phyloP scores from a whole-genome alignment of 2,329 filamentous ascomycete genomes.

The Blumeriella jaapii region DNA sequence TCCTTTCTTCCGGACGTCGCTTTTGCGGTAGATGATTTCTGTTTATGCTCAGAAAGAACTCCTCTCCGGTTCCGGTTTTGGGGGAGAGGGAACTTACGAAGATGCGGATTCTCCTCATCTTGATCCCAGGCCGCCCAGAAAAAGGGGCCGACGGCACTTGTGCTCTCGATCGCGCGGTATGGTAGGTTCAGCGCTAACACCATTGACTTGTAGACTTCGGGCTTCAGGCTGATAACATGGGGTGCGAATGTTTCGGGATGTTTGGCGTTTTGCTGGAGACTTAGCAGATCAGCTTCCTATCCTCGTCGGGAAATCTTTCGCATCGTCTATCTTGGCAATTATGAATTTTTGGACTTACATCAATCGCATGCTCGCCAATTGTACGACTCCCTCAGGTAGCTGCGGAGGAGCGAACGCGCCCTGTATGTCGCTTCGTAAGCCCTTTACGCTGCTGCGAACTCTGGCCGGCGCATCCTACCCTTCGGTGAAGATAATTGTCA shows the following conservation, averaged over 20 bases:
- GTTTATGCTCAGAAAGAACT: slow-evolving; percentile 7
- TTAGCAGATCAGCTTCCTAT: slow-evolving; percentile 8
- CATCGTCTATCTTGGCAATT: neutral
- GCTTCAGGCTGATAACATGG: slow-evolving; percentile 41
- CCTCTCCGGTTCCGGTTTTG: neutral
- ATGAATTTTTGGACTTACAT: slow-evolving; percentile 12
- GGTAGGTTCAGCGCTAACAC: slow-evolving; percentile 42
- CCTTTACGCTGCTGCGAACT: too few species aligned
- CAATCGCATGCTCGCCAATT: slow-evolving; percentile 15
- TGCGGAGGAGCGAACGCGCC: slow-evolving; percentile 22
- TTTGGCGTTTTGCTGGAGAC: slow-evolving; percentile 32
- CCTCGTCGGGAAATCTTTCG: slow-evolving; percentile 1
- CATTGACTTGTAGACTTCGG: slow-evolving; percentile 42
- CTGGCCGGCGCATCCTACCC: too few species aligned
- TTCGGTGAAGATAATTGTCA: slow-evolving; percentile 25
- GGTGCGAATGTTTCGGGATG: slow-evolving; percentile 48
- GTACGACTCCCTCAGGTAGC: slow-evolving; percentile 18
- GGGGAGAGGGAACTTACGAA: slow-evolving; percentile 35
- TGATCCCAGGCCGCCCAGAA: slow-evolving; percentile 49
- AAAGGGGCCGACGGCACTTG: slow-evolving; percentile 48
- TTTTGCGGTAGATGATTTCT: slow-evolving; percentile 55
- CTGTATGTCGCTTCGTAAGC: slow-evolving; percentile 14
- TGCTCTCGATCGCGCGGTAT: slow-evolving; percentile 47
- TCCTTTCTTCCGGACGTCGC: slow-evolving; percentile 53
- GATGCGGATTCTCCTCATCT: slow-evolving; percentile 43